phyloP scores from a whole-genome alignment of 192 early-diverging fungal species.

The Dispira simplex region DNA sequence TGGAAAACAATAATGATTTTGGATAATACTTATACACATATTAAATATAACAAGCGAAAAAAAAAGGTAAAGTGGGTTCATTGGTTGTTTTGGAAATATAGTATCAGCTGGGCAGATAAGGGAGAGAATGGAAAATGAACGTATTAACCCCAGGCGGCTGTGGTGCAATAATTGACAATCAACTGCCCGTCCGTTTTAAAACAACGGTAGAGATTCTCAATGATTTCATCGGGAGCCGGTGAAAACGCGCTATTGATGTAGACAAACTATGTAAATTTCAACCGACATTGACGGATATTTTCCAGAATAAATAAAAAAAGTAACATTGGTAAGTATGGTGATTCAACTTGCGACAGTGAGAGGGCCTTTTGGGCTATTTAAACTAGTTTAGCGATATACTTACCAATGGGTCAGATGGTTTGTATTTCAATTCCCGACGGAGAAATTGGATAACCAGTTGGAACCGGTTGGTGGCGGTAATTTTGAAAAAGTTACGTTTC shows the following conservation, averaged over 20 bases:
- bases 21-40: too few species aligned
- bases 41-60: too few species aligned
- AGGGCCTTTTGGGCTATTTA: too few species aligned
- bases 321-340: background rate
- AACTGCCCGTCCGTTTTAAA: constrained; percentile 69
- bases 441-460: constrained; percentile 74
- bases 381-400: background rate
- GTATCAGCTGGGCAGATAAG: too few species aligned
- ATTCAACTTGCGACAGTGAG: too few species aligned
- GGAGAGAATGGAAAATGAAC: too few species aligned
- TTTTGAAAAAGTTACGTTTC: constrained; percentile 74
- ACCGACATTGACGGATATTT: too few species aligned
- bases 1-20: too few species aligned
- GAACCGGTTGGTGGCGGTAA: constrained; percentile 68
- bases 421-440: constrained; percentile 63
- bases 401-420: constrained; percentile 57
- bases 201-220: constrained; percentile 69
- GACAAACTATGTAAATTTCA: constrained; percentile 47
- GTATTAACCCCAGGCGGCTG: constrained; percentile 73
- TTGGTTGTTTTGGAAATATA: too few species aligned
- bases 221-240: constrained; percentile 81
- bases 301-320: too few species aligned
- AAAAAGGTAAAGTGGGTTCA: too few species aligned
- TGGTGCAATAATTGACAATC: constrained; percentile 85
- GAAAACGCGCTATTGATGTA: constrained; percentile 92